A percentile compares a stretch with the other conserved stretches of the same genome.
phyloP scores from a whole-genome alignment of 192 early-diverging fungal species.

The Coemansia umbellata region DNA sequence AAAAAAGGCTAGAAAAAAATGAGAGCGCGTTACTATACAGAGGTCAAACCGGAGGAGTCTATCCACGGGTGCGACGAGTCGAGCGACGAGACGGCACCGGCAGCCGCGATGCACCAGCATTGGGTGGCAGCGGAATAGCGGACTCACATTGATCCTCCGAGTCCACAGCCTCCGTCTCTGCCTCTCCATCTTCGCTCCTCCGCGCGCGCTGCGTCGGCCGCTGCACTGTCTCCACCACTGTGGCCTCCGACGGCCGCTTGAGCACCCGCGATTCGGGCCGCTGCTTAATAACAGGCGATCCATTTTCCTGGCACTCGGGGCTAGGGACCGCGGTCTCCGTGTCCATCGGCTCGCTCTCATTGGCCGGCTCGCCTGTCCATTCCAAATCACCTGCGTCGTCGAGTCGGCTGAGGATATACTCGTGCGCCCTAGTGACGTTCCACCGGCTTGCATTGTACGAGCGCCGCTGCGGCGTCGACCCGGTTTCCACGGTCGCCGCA shows the following conservation, averaged over 20 bases:
- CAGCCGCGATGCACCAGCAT: conserved; percentile 3
- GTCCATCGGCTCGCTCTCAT: not conserved
- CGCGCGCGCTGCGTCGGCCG: conserved; percentile 14
- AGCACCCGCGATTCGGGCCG: conserved; percentile 3
- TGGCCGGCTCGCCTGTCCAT: conserved; percentile 26
- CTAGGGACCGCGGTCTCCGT: not conserved
- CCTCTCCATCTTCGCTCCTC: too few relatives aligned
- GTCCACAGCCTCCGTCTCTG: too few relatives aligned
- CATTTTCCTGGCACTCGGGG: too few relatives aligned
- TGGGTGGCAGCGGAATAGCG: conserved; percentile 8
- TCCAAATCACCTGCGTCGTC: not conserved
- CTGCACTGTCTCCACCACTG: conserved; percentile 2
- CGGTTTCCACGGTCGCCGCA: not conserved
- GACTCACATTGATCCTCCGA: not conserved
- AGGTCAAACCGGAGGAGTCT: too few relatives aligned
- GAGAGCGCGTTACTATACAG: too few relatives aligned
- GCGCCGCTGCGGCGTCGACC: conserved; percentile 10
- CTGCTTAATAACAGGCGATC: too few relatives aligned
- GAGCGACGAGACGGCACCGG: conserved; percentile 23
- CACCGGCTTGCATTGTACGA: conserved; percentile 3
- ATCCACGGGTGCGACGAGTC: conserved; percentile 21
- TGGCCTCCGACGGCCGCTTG: conserved; percentile 33
- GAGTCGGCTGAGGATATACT: conserved; percentile 15
- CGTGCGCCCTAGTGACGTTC: conserved; percentile 23
- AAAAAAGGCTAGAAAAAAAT: not conserved